Percentiles rank a stretch among this genome's conserved stretches.
Conservation (phyloP, 208 protist species). For the Eutreptiella sp. region DNA sequence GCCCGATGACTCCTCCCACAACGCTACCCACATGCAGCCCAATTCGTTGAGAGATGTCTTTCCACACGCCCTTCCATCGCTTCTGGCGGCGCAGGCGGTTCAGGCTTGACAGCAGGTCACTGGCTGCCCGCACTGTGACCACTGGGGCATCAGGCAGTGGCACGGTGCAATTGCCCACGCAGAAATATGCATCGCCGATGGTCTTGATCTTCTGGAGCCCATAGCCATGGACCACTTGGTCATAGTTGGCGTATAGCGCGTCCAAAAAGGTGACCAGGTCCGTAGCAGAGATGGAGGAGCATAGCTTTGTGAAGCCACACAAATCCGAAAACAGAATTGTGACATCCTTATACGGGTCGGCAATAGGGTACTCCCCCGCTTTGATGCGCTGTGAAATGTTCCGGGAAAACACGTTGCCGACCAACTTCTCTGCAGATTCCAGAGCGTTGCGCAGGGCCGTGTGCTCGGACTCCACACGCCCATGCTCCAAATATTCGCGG, state of each 20-base stretch:
- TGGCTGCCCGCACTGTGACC: neutral
- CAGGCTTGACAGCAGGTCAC: neutral
- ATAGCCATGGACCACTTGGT: neutral
- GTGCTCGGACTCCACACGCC: too few relatives aligned
- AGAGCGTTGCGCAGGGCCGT: too few relatives aligned
- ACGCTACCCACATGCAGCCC: slow-evolving; percentile 35
- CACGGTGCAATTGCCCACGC: neutral
- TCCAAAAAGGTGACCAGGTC: slow-evolving; percentile 21
- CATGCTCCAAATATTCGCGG: too few relatives aligned
- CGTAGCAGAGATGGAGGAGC: neutral
- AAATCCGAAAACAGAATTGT: slow-evolving; percentile 33
- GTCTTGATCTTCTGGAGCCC: slow-evolving; percentile 38
- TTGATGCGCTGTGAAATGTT: too few relatives aligned
- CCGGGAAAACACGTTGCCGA: too few relatives aligned
- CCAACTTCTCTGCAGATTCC: too few relatives aligned
- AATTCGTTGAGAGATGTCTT: slow-evolving; percentile 27
- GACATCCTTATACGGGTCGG: too few relatives aligned
- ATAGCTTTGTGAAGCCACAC: slow-evolving; percentile 26
- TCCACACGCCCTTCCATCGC: too few relatives aligned
- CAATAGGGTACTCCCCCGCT: too few relatives aligned
- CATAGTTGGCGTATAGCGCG: slow-evolving; percentile 22
- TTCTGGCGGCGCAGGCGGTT: too few relatives aligned
- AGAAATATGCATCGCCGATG: slow-evolving; percentile 36
- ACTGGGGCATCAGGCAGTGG: too few relatives aligned
- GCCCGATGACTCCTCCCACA: slow-evolving; percentile 38